A percentile compares a stretch with the other conserved stretches of the same genome.
Conservation (phyloP, 169 alveolate genomes). For the Cryptosporidium sp. region DNA sequence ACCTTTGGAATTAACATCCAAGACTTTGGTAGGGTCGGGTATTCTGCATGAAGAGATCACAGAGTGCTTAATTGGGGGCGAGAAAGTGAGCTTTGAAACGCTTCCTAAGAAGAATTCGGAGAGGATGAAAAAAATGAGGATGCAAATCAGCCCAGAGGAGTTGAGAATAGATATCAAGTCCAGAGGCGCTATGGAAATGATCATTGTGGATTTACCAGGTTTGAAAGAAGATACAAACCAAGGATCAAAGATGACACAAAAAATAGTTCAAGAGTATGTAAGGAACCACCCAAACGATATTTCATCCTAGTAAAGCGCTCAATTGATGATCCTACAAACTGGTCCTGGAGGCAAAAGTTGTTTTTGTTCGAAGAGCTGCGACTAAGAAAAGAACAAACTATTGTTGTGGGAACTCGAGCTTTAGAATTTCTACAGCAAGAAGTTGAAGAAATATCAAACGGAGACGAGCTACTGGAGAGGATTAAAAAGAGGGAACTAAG, state of each 20-base stretch:
- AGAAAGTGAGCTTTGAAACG: neutral
- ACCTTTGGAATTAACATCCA: neutral
- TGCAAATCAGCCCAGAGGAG: neutral
- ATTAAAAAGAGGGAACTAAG: too few species aligned
- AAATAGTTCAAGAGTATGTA: constrained; percentile 88
- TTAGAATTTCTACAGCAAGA: constrained; percentile 85
- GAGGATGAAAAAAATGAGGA: neutral
- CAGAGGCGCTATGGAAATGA: constrained; percentile 22
- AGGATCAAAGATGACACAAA: constrained; percentile 88
- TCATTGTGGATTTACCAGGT: constrained; percentile 91
- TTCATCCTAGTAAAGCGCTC: too few species aligned
- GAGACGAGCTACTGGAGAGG: too few species aligned
- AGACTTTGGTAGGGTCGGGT: neutral
- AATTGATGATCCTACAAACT: too few species aligned
- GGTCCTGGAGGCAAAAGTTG: constrained; percentile 2
- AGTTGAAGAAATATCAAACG: constrained; percentile 11
- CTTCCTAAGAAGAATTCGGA: neutral
- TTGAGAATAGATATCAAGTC: neutral
- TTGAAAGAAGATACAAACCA: constrained; percentile 89
- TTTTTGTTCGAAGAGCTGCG: constrained; percentile 82
- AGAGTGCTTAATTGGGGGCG: neutral
- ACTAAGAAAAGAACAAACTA: constrained; percentile 86
- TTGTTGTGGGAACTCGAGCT: constrained; percentile 91
- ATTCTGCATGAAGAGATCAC: constrained; percentile 1
- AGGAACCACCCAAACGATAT: constrained; percentile 45